Evolutionary conservation across 2,329 filamentous ascomycete species (phyloP).

Genomic region (Hansfordia pulvinata): DNA sequence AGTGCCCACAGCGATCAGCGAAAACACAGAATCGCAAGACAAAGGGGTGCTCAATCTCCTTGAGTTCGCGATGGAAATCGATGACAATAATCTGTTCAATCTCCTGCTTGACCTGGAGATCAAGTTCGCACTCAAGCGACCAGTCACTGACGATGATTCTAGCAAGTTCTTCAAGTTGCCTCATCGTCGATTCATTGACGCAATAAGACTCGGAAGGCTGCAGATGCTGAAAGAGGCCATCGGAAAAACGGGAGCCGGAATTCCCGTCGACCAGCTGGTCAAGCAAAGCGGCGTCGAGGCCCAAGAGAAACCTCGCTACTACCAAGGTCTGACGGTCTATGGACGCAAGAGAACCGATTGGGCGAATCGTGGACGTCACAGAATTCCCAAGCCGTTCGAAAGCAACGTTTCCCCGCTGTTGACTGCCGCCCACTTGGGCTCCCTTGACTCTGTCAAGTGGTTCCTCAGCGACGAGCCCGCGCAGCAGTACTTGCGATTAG

Average conservation of each 20-base stretch:
- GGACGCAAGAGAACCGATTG: constrained; percentile 45
- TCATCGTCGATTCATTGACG: constrained; percentile 24
- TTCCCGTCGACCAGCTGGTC: constrained; percentile 54
- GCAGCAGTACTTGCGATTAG: constrained; percentile 56
- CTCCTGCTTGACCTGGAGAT: constrained; percentile 42
- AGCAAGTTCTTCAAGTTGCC: constrained; percentile 25
- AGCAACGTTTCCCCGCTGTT: constrained; percentile 44
- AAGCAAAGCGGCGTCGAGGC: constrained; percentile 51
- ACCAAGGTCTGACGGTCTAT: constrained; percentile 62
- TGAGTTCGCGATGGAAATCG: constrained; percentile 30
- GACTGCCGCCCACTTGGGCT: constrained; percentile 39
- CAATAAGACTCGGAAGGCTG: constrained; percentile 33
- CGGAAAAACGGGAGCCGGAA: constrained; percentile 49
- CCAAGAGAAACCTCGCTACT: constrained; percentile 53
- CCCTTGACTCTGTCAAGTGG: constrained; percentile 60
- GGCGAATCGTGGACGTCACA: constrained; percentile 47
- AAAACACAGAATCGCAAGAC: too few relatives aligned
- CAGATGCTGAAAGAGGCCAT: constrained; percentile 52
- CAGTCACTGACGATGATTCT: constrained; percentile 18
- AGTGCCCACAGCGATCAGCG: constrained; percentile 19
- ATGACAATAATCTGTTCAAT: constrained; percentile 39
- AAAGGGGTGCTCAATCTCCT: too few relatives aligned
- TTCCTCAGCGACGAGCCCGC: constrained; percentile 60
- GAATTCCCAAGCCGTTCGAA: constrained; percentile 23
- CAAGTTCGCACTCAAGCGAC: constrained; percentile 25